Base-by-base conservation (phyloP, 2,329 filamentous ascomycete genomes). In the Colletotrichum sp. region DNA sequence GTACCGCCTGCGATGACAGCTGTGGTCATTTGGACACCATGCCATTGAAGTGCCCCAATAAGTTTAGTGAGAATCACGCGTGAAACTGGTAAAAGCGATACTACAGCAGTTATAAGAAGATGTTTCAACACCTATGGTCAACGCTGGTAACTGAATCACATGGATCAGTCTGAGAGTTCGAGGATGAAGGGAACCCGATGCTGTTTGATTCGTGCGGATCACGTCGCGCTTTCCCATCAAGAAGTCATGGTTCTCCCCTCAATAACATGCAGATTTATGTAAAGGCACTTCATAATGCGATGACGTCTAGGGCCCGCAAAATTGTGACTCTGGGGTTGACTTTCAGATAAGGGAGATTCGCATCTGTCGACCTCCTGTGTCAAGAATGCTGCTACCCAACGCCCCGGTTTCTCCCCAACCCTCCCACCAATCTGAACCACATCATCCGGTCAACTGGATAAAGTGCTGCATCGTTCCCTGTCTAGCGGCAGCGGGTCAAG, bases 401-500 rank as follows among this genome's bases (percentile, higher is more conserved):
- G 27, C 32, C 27, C 55, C 39, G 69, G 16, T 39, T 34, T 16
- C 59, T 64, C 39, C 39, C 73, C 57, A 44, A 68, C 52, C n/a
- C 48, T 36, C 11, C 12, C 22, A n/a, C 32, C 57, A 30, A 48
- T 34, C 32, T 27, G n/a, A 30, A 28, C 48, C 6, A 57, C 60
- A 59, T 28, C 22, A 68, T 48, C 70, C 70, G 52, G 28, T 19
- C 22, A 11, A 48, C 22, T 64, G 57, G 64, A 48, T 48, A 60
- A 48, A 57, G 15, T 73, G 44, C 57, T 73, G 59, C 73, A 75
- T 75, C n/a, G 2, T 60, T 22, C 73, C 73, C 73, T 75, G 70
- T 68, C 64, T 73, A 75, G 70, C 44, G 44, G 19, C 16, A 36
- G 32, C 57, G 61, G 44, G 59, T 48, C 64, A 15, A 39, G n/a